Evolutionary conservation across 352 stramenopile species (phyloP).

Genomic region (Phytophthora pseudosyringae): DNA sequence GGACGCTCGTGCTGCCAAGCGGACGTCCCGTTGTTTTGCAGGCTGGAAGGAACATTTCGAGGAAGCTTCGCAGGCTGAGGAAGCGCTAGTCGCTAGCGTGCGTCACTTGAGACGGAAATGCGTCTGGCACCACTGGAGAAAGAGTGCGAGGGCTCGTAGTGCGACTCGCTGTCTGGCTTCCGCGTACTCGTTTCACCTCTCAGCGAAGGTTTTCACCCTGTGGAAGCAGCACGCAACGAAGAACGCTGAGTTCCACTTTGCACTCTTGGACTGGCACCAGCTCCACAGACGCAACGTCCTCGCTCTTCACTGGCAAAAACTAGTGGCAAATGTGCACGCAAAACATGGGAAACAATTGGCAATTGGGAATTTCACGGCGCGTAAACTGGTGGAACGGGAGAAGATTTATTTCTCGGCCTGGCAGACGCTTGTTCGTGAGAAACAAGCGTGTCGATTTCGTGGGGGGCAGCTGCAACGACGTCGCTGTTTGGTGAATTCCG

Average conservation of each 20-base stretch:
- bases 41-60: constrained; percentile 18
- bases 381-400: background rate
- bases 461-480: constrained; percentile 15
- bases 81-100: constrained; percentile 1
- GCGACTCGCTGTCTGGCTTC: constrained; percentile 16
- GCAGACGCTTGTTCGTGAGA: background rate
- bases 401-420: constrained; percentile 15
- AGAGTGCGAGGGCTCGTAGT: constrained; percentile 2
- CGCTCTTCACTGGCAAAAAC: constrained; percentile 14
- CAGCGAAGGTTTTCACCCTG: constrained; percentile 1
- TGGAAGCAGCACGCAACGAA: constrained; percentile 18
- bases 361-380: background rate
- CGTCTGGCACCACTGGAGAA: constrained; percentile 30
- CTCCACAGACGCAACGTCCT: background rate
- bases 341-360: constrained; percentile 19
- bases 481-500: constrained; percentile 1
- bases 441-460: constrained; percentile 10
- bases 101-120: constrained; percentile 5
- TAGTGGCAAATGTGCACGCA: constrained; percentile 15
- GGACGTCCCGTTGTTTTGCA: constrained; percentile 11
- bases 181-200: constrained; percentile 20
- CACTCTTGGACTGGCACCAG: constrained; percentile 10
- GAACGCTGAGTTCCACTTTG: background rate
- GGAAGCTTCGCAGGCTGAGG: constrained; percentile 1
- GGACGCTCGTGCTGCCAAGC: constrained; percentile 5